Evolutionary conservation across 164 flowering plant species (phyloP).

Genomic region (Magnolia officinalis): DNA sequence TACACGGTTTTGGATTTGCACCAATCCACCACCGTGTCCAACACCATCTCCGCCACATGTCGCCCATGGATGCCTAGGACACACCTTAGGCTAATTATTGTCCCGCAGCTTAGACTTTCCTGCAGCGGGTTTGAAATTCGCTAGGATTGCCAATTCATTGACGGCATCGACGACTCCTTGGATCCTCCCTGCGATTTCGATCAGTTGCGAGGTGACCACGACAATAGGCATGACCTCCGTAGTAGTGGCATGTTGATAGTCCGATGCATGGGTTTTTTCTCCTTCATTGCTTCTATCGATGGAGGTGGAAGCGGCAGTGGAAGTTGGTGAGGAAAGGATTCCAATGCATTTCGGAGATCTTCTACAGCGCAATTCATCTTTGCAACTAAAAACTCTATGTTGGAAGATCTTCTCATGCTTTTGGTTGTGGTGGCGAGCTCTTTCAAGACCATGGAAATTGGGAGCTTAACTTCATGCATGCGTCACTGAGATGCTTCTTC

Average conservation of each 20-base stretch:
- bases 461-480: constrained; percentile 23
- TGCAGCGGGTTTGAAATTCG: constrained; percentile 38
- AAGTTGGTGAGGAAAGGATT: constrained; percentile 1
- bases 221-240: constrained; percentile 48
- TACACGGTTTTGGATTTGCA: no score
- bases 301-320: neutral
- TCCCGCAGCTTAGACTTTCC: constrained; percentile 12
- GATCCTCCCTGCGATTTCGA: constrained; percentile 54
- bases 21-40: no score
- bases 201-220: constrained; percentile 47
- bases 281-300: neutral
- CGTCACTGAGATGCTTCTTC: constrained; percentile 29
- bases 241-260: constrained; percentile 22
- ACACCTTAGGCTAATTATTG: no score
- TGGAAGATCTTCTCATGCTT: constrained; percentile 50
- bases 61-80: no score
- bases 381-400: constrained; percentile 28
- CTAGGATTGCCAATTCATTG: constrained; percentile 41
- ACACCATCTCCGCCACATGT: no score
- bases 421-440: constrained; percentile 41
- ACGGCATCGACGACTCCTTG: constrained; percentile 41
- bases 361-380: constrained; percentile 40
- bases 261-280: neutral
- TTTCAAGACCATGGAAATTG: constrained; percentile 38
- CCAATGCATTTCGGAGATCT: constrained; percentile 14